phyloP scores from a whole-genome alignment of 169 alveolate species.

The Plasmodium coatneyi region DNA sequence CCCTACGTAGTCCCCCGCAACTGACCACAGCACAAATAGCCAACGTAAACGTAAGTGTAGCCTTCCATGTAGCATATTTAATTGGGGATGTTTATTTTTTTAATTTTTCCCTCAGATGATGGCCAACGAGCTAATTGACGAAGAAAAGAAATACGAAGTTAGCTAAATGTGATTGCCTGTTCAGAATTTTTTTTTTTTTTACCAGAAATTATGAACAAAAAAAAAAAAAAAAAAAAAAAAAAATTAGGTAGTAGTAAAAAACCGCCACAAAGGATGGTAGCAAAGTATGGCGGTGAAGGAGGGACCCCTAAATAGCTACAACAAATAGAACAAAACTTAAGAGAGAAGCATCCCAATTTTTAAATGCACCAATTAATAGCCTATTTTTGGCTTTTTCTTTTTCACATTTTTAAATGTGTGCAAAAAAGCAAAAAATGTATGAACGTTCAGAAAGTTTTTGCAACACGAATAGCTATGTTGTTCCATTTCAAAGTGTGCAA shows the following conservation, averaged over 20 bases:
- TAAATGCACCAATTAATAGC: background rate
- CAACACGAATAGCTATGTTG: conserved; percentile 4
- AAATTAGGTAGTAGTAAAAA: background rate
- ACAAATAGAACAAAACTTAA: background rate
- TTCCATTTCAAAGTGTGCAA: conserved; percentile 3
- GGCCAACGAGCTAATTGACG: conserved; percentile 72
- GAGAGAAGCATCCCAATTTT: background rate
- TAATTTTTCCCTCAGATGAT: conserved; percentile 40
- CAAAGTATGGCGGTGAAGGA: background rate
- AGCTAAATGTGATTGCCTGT: conserved; percentile 36
- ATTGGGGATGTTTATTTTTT: conserved; percentile 1
- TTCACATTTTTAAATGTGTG: conserved; percentile 19
- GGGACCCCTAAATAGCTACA: background rate
- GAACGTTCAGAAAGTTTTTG: conserved; percentile 46
- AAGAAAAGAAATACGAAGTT: conserved; percentile 45
- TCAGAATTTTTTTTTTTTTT: conserved; percentile 60
- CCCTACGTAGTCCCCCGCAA: background rate
- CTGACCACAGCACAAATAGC: background rate
- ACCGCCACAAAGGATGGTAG: background rate
- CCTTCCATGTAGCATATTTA: background rate
- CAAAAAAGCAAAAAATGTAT: conserved; percentile 26
- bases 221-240: conserved; percentile 20
- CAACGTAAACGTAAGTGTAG: background rate
- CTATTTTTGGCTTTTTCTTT: conserved; percentile 5
- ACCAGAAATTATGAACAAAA: conserved; percentile 40